Conservation (phyloP, 805 yeast genomes). For the Barnettozyma salicaria region DNA sequence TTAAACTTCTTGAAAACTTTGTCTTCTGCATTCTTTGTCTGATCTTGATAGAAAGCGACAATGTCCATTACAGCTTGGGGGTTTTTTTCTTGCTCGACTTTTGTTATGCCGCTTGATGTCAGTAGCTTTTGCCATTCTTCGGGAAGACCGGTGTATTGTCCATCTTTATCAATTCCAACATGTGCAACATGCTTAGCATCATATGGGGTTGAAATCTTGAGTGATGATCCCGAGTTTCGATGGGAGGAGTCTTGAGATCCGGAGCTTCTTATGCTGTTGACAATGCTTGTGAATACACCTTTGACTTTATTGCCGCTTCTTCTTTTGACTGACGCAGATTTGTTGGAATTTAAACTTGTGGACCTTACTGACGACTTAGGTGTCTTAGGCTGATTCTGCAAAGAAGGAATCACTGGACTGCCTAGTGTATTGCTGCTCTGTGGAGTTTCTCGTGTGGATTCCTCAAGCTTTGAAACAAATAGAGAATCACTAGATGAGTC, state of each 20-base stretch:
- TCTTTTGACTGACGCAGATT: slow-evolving; percentile 22
- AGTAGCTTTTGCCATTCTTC: slow-evolving; percentile 85
- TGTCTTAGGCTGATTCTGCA: neutral
- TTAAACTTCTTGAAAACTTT: slow-evolving; percentile 36
- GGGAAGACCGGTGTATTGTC: slow-evolving; percentile 89
- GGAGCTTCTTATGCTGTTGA: slow-evolving; percentile 40
- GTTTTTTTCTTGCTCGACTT: slow-evolving; percentile 81
- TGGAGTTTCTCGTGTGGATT: neutral
- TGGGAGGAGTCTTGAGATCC: slow-evolving; percentile 18
- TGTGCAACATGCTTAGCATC: slow-evolving; percentile 88
- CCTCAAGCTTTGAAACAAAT: slow-evolving; percentile 4
- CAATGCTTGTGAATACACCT: slow-evolving; percentile 50
- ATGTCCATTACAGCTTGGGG: slow-evolving; percentile 94
- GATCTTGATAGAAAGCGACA: slow-evolving; percentile 76
- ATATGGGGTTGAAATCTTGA: slow-evolving; percentile 83
- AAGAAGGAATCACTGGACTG: neutral
- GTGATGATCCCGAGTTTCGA: slow-evolving; percentile 15
- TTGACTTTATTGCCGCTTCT: slow-evolving; percentile 48
- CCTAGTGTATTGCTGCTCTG: slow-evolving; percentile 1
- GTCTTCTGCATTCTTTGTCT: slow-evolving; percentile 37
- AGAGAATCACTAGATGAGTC: slow-evolving; percentile 10
- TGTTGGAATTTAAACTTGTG: slow-evolving; percentile 22
- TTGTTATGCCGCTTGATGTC: slow-evolving; percentile 80
- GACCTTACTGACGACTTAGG: slow-evolving; percentile 20
- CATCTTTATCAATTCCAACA: slow-evolving; percentile 83